Base-by-base conservation (phyloP, 495 filamentous ascomycete genomes). In the Platismatia glauca region DNA sequence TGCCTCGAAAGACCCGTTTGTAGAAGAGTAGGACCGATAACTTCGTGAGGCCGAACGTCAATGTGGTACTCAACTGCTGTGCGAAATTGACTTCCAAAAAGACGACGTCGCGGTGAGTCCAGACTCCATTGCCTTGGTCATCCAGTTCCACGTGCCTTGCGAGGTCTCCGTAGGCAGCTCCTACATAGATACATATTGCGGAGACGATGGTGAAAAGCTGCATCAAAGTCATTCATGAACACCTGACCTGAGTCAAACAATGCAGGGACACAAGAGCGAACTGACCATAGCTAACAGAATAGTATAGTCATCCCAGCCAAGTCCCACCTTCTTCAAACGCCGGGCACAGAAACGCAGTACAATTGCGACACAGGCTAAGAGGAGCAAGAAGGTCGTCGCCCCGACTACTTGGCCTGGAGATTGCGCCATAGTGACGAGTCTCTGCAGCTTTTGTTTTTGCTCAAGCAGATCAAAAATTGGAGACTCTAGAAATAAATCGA, bases 11-110 rank as follows among this genome's bases (percentile, higher is more conserved):
- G 20, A 62, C 33, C 33, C 58, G 38, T 48, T 60, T 60, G 58
- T 60, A 60, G 41, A 60, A 60, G 24, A 60, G 44, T n/a, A 60
- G 31, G 2, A 60, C 58, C 20, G 58, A 44, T 18, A 60, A 8
- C 20, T 60, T 60, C n/a, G 58, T 60, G 41, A 60, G 35, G 22
- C 58, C 58, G 31, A 50, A 43, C 3, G 39, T 35, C 31, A 60
- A 48, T 12, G 58, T 60, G n/a, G 24, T 31, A 22, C 35, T 29
- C 33, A 60, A 12, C n/a, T 60, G 41, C 35, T 38, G 31, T 8
- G 41, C 58, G 33, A 31, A 50, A 1, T 56, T 18, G 44, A 60
- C 7, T 58, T 58, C 35, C 55, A 58, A 16, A n/a, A 58, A 37
- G 1, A 58, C 55, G 4, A 58, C 27, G 22, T 31, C n/a, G 12